A percentile compares a stretch with the other conserved stretches of the same genome.
phyloP scores from a whole-genome alignment of 164 flowering plant species.

The Berberis thunbergii region DNA sequence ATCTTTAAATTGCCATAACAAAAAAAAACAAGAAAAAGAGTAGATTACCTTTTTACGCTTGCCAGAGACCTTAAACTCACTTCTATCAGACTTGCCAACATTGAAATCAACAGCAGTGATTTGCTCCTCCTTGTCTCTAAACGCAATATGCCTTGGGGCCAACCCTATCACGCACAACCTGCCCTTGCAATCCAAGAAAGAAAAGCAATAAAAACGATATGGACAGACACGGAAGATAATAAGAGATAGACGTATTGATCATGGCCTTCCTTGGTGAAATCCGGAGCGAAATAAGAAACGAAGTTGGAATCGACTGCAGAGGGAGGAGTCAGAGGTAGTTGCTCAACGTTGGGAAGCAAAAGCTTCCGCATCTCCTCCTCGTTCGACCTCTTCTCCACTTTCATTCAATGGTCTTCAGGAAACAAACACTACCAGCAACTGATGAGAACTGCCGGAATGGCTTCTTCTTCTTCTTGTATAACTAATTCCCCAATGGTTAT shows the following conservation, averaged over 20 bases:
- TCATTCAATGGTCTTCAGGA: no score
- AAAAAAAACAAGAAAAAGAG: background rate
- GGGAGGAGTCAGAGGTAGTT: conserved; percentile 11
- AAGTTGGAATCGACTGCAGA: no score
- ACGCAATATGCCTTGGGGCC: conserved; percentile 73
- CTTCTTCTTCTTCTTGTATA: no score
- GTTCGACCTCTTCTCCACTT: no score
- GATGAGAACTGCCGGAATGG: no score
- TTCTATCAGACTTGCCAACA: conserved; percentile 87
- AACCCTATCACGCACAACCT: conserved; percentile 90
- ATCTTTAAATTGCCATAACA: background rate
- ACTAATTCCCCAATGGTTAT: no score
- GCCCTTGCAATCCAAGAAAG: background rate
- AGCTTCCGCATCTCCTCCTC: no score
- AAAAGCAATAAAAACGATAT: background rate
- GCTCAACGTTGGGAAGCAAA: no score
- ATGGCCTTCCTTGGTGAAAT: conserved; percentile 81
- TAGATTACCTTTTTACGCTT: conserved; percentile 73
- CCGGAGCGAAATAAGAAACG: conserved; percentile 9
- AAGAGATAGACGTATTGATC: conserved; percentile 61
- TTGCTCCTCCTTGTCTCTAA: conserved; percentile 55
- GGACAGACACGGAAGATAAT: background rate
- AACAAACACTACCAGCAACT: no score
- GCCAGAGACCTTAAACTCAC: conserved; percentile 74
- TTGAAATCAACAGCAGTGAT: conserved; percentile 79